phyloP scores from a whole-genome alignment of 2,329 filamentous ascomycete species.

The Ophiostoma sp. region DNA sequence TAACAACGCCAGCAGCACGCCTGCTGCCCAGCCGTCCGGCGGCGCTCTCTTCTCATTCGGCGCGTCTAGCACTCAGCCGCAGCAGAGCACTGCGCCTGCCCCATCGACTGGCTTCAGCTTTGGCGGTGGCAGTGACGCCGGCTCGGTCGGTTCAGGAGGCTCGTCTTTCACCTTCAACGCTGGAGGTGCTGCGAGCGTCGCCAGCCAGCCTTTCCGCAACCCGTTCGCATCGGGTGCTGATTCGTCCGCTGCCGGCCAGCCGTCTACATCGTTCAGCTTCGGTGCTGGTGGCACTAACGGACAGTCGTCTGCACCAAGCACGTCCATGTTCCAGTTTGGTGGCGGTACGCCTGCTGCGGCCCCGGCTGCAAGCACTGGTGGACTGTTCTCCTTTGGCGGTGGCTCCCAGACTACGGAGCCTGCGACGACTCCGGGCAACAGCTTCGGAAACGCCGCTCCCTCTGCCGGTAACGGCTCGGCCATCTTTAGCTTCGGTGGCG shows the following conservation, averaged over 20 bases:
- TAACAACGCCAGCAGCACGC: constrained; percentile 1
- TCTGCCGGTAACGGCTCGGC: constrained; percentile 31
- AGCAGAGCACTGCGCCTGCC: not conserved
- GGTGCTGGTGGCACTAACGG: constrained; percentile 33
- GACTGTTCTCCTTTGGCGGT: constrained; percentile 43
- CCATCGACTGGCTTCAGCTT: constrained; percentile 21
- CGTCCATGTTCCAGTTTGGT: constrained; percentile 33
- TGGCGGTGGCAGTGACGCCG: constrained; percentile 26
- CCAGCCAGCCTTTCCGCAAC: constrained; percentile 40
- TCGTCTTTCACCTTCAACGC: constrained; percentile 45
- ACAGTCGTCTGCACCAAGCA: constrained; percentile 23
- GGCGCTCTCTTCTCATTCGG: constrained; percentile 26
- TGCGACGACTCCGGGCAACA: constrained; percentile 31
- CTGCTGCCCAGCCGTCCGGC: constrained; percentile 4
- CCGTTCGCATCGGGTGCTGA: constrained; percentile 40
- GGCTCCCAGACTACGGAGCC: constrained; percentile 28
- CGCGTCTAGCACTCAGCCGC: not conserved
- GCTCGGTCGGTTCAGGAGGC: constrained; percentile 32
- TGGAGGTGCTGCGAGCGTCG: constrained; percentile 34
- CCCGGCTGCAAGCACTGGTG: constrained; percentile 19
- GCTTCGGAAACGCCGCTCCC: constrained; percentile 29
- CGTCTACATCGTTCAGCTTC: constrained; percentile 43
- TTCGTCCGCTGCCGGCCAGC: constrained; percentile 26
- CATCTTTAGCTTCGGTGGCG: constrained; percentile 39
- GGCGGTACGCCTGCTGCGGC: constrained; percentile 6